Base-by-base conservation (phyloP, 192 early-diverging fungal genomes). In the Coemansia sp. region DNA sequence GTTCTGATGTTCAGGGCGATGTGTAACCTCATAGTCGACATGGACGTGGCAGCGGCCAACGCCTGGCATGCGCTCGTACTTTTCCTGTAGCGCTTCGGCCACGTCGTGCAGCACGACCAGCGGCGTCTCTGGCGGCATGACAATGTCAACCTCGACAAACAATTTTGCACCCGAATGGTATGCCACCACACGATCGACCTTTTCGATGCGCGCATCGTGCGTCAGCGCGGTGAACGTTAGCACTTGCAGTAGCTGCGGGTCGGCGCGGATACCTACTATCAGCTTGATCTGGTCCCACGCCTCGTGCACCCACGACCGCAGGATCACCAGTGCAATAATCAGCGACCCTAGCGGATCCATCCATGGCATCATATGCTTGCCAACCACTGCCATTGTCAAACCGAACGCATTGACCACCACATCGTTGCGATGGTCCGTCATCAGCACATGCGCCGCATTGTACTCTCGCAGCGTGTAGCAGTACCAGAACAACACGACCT, bases 61-160 rank as follows among this genome's bases (percentile, higher is more conserved):
- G 31, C 89, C 86, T 3, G 88, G 85, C 39, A 98, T 67, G 6
- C 75, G 81, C 69, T 97, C 96, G 22, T 97, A 75, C 75, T 94
- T 93, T 53, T 88, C 86, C 74, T 98, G 94, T 51, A 97, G 83
- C 64, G 83, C 79, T 69, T 96, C 94, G 12, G 92, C 92, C 59
- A 98, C 92, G 66, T 97, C 96, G 68, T 98, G 96, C n/a, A 91
- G 82, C 38, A 88, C 87, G 11, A 82, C 62, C 61, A 98, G 73
- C 37, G 89, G 82, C 58, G 94, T 96, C 16, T 86, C 85, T 1
- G 91, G 89, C 25, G 92, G 88, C 77, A 97, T 86, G 16, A 98
- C 94, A 65, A 98, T 93, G 79, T 98, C 95, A 6, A 98, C 92
- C 59, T 98, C 96, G 14, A 95, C 94, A 86, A 92, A 94, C 54